Percentiles rank a stretch among this genome's conserved stretches.
phyloP scores from a whole-genome alignment of 2,329 filamentous ascomycete species.

The Alternaria gaisen region DNA sequence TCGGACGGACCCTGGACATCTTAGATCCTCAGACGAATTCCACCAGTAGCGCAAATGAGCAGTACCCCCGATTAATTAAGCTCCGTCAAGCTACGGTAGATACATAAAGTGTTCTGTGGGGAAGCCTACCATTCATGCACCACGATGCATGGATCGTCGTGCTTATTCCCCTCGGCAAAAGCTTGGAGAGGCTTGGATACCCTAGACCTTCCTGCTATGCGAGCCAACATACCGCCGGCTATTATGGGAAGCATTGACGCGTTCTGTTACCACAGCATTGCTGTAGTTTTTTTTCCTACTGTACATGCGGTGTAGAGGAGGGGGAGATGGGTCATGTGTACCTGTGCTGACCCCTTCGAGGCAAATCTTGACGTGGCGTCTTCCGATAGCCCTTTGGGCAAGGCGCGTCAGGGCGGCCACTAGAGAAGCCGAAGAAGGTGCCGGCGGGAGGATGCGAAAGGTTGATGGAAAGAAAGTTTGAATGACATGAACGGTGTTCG shows the following conservation, averaged over 20 bases:
- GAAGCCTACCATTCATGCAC: constrained; percentile 8
- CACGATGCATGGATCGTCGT: constrained; percentile 3
- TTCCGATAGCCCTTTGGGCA: not conserved
- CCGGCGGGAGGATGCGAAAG: not conserved
- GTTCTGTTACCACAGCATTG: not conserved
- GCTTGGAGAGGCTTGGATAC: constrained; percentile 16
- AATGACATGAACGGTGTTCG: not conserved
- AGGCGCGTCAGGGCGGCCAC: not conserved
- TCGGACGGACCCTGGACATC: not conserved
- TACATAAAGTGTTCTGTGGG: constrained; percentile 13
- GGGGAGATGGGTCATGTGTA: not conserved
- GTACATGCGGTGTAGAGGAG: not conserved
- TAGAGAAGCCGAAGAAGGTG: not conserved
- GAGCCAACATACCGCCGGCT: constrained; percentile 4
- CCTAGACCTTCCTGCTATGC: constrained; percentile 1
- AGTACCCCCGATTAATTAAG: constrained; percentile 12
- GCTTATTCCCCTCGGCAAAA: constrained; percentile 20
- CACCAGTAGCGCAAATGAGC: constrained; percentile 4
- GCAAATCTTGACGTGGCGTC: not conserved
- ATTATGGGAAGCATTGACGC: not conserved
- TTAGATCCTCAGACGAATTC: not conserved
- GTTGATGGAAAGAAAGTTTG: not conserved
- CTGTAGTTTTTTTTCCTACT: not conserved
- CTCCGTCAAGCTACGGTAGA: constrained; percentile 5
- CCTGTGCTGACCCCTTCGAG: not conserved